Base-by-base conservation (phyloP, 352 stramenopile genomes). In the Phytophthora fragariae region DNA sequence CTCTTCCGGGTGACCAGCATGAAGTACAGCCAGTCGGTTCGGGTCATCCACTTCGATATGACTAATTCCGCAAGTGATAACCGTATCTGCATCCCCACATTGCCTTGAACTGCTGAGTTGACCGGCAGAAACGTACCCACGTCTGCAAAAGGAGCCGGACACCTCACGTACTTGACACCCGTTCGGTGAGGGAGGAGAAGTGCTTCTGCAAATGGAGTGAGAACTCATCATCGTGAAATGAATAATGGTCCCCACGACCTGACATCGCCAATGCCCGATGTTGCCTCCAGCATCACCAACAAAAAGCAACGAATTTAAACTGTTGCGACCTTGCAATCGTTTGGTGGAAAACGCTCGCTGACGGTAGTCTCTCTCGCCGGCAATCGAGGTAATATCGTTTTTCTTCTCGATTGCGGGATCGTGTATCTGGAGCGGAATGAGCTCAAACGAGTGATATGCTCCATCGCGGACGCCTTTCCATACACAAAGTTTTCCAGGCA, bases 11-110 rank as follows among this genome's bases (percentile, higher is more conserved):
- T 69, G 73, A 59, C 75, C 66, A 31, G 72, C 66, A 68, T 89
- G 76, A 14, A 96, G 55, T 9, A 96, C 82, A 1, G 88, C 89
- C 35, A 96, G 72, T 24, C 89, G 88, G 59, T 96, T 96, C 4
- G 88, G 89, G 65, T 96, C 89, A 62, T 96, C 86, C 17, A 96
- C 85, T 81, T 95, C 88, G 60, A 96, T 94, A 47, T 95, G 87
- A 37, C 70, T 69, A 44, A 94, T 82, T 15, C 85, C 81, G 10
- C 52, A 24, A 52, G 21, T 10, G 11, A 61, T 29, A 3, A 58
- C 47, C 8, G 50, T 37, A 39, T 37, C 41, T 19, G 29, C 39
- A 53, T 70, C 60, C 47, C 49, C 44, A 27, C n/a, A 58, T 62
- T 66, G 50, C 46, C 19, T 59, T 10, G n/a, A 68, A 62, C 56